phyloP scores from a whole-genome alignment of 2,329 filamentous ascomycete genomes.

The Colletotrichum shisoi region DNA sequence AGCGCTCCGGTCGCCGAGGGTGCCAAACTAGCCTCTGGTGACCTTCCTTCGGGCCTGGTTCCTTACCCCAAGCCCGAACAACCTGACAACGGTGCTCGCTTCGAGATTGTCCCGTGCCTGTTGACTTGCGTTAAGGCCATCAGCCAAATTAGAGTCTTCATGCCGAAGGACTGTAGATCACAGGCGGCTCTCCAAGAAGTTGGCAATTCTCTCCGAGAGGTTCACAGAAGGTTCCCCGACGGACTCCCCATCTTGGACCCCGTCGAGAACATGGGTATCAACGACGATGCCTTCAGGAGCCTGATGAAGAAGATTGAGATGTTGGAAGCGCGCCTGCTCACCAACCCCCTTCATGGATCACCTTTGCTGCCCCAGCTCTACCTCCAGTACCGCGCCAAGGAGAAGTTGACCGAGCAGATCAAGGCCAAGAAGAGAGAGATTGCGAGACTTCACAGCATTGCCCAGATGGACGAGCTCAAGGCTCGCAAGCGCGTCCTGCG shows the following conservation, averaged over 20 bases:
- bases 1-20: conserved; percentile 56
- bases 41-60: conserved; percentile 72
- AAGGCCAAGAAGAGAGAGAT: conserved; percentile 91
- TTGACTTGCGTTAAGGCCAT: conserved; percentile 86
- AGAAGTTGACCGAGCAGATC: conserved; percentile 77
- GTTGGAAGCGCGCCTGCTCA: conserved; percentile 85
- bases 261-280: conserved; percentile 95
- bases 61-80: conserved; percentile 69
- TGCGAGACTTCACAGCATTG: conserved; percentile 80
- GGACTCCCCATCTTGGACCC: conserved; percentile 89
- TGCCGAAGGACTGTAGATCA: conserved; percentile 78
- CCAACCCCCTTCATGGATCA: conserved; percentile 91
- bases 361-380: conserved; percentile 84
- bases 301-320: conserved; percentile 96
- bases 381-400: conserved; percentile 84
- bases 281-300: conserved; percentile 91
- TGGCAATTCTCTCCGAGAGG: conserved; percentile 76
- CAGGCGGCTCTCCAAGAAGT: conserved; percentile 71
- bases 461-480: conserved; percentile 95
- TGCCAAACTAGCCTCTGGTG: conserved; percentile 46
- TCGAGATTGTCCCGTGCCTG: conserved; percentile 86
- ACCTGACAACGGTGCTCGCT: conserved; percentile 57
- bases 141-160: conserved; percentile 81
- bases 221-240: conserved; percentile 88
- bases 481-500: conserved; percentile 93